Evolutionary conservation across 2,329 filamentous ascomycete species (phyloP).

Genomic region (Pyricularia sp.): DNA sequence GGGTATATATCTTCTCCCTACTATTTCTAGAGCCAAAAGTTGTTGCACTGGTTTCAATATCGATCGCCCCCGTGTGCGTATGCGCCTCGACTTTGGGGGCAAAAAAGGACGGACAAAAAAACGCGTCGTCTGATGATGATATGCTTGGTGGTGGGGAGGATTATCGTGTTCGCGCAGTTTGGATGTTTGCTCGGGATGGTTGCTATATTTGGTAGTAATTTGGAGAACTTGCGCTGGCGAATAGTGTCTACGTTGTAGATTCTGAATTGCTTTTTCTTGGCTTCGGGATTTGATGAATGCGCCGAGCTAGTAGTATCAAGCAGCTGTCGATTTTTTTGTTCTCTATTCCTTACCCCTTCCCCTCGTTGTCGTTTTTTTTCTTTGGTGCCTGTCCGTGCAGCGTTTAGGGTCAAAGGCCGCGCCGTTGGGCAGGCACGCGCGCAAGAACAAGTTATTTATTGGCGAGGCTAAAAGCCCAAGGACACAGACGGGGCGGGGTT

Average conservation of each 20-base stretch:
- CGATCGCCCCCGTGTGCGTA: background rate
- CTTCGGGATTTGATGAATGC: background rate
- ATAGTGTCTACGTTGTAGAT: background rate
- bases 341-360: background rate
- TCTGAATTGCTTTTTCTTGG: background rate
- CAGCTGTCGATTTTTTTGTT: background rate
- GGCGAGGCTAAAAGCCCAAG: background rate
- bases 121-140: background rate
- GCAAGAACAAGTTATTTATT: background rate
- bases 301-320: background rate
- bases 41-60: background rate
- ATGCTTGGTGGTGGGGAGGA: background rate
- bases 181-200: background rate
- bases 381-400: background rate
- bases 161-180: background rate
- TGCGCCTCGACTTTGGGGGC: background rate
- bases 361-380: background rate
- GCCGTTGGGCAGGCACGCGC: background rate
- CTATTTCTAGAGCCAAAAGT: background rate
- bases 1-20: background rate
- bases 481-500: background rate
- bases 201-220: background rate
- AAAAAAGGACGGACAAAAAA: background rate
- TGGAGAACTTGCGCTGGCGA: background rate
- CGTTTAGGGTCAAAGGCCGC: background rate